These are phyloP conservation scores for Colletotrichum shisoi DNA, from an alignment of 2,329 filamentous ascomycete genomes.

Conservation along the genomic window DNA sequence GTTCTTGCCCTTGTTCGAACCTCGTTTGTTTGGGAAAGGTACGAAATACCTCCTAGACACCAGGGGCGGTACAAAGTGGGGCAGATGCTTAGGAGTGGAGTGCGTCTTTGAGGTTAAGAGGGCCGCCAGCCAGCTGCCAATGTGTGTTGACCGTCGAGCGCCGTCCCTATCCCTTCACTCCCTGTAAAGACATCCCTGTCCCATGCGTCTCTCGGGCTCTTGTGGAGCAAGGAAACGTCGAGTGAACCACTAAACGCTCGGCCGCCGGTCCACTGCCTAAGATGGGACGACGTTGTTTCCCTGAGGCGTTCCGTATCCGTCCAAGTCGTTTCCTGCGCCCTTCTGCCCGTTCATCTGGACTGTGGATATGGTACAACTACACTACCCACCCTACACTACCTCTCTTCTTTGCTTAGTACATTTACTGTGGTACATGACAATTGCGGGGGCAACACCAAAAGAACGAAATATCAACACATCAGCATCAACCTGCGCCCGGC, in stretches of 20 bases:
- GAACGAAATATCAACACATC: background rate
- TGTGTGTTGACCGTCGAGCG: slow-evolving; percentile 6
- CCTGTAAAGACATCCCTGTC: slow-evolving; percentile 5
- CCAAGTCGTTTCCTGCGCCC: slow-evolving; percentile 10
- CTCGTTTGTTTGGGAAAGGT: slow-evolving; percentile 23
- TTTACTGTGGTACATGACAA: background rate
- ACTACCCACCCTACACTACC: background rate
- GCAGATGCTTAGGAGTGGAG: background rate
- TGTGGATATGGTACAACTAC: no score
- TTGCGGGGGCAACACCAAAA: background rate
- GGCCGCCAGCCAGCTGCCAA: background rate
- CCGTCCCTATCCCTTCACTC: background rate
- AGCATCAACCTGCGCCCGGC: background rate
- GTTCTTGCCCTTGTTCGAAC: slow-evolving; percentile 26
- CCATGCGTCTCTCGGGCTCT: slow-evolving; percentile 5
- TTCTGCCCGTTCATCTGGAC: slow-evolving; percentile 6
- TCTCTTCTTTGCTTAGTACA: background rate
- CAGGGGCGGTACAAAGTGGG: slow-evolving; percentile 24
- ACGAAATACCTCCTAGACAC: slow-evolving; percentile 4
- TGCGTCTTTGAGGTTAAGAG: slow-evolving; percentile 2
- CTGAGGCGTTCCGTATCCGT: slow-evolving; percentile 21
- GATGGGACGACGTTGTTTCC: slow-evolving; percentile 38
- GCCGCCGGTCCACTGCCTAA: slow-evolving; percentile 34
- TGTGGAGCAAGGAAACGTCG: slow-evolving; percentile 18
- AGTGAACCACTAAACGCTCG: slow-evolving; percentile 32